phyloP scores from a whole-genome alignment of 2,329 filamentous ascomycete species.

The Proliferodiscus dingleyae region DNA sequence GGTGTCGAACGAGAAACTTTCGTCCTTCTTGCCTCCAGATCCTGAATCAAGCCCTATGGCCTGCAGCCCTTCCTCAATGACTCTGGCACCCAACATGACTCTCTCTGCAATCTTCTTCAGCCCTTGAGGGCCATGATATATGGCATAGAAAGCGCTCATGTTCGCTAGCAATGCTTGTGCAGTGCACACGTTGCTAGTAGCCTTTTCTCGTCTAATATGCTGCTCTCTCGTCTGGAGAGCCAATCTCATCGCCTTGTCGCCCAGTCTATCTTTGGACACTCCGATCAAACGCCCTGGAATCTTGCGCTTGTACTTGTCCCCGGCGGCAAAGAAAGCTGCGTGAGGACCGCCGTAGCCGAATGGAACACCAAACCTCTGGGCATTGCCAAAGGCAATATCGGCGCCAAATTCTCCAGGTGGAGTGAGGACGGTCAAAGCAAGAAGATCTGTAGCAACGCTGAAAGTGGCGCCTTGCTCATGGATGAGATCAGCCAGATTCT shows the following conservation, averaged over 20 bases:
- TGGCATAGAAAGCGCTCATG: slow-evolving; percentile 90
- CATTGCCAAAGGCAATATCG: slow-evolving; percentile 89
- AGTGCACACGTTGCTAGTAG: slow-evolving; percentile 95
- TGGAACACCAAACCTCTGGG: slow-evolving; percentile 87
- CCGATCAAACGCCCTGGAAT: slow-evolving; percentile 89
- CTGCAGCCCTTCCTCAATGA: slow-evolving; percentile 61
- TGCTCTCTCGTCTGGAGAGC: slow-evolving; percentile 92
- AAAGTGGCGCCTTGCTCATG: slow-evolving; percentile 76
- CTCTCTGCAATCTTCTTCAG: slow-evolving; percentile 79
- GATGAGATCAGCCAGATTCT: slow-evolving; percentile 66
- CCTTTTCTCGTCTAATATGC: slow-evolving; percentile 93
- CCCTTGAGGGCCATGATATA: slow-evolving; percentile 86
- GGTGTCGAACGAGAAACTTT: slow-evolving; percentile 72
- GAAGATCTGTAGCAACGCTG: slow-evolving; percentile 81
- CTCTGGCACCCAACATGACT: slow-evolving; percentile 65
- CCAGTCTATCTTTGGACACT: slow-evolving; percentile 84
- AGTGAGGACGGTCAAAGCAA: slow-evolving; percentile 80
- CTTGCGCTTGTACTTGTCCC: slow-evolving; percentile 88
- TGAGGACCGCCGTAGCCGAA: slow-evolving; percentile 93
- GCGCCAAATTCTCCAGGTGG: slow-evolving; percentile 92
- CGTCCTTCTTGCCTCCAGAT: slow-evolving; percentile 49
- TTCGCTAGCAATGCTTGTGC: slow-evolving; percentile 91
- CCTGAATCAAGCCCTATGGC: slow-evolving; percentile 60
- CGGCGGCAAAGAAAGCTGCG: slow-evolving; percentile 90
- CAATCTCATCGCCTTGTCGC: slow-evolving; percentile 74